Evolutionary conservation across 169 alveolate genomes (phyloP).

Genomic region (Eimeria necatrix): DNA sequence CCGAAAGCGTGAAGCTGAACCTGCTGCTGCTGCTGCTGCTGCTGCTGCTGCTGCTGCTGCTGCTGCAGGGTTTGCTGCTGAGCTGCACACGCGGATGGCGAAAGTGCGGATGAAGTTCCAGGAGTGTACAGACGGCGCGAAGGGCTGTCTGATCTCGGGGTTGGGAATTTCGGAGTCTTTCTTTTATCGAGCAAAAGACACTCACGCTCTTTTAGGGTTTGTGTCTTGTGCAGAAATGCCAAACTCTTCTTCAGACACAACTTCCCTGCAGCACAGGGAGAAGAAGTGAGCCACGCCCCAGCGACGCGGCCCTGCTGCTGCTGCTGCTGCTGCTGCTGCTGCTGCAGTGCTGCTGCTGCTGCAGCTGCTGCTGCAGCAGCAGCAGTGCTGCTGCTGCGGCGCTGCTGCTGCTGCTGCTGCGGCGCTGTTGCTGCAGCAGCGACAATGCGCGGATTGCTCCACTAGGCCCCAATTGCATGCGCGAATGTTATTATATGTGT

Average conservation of each 20-base stretch:
- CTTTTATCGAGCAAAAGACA: not conserved
- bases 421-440: not conserved
- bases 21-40: constrained; percentile 1
- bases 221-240: not conserved
- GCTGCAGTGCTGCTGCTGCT: not conserved
- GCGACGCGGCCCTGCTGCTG: no score
- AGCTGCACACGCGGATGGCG: no score
- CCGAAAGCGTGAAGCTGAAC: constrained; percentile 30
- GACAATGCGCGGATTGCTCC: no score
- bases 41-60: not conserved
- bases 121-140: not conserved
- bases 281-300: not conserved
- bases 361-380: no score
- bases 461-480: no score
- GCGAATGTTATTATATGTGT: no score
- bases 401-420: not conserved
- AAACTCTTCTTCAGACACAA: no score
- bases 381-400: not conserved
- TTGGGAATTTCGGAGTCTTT: not conserved
- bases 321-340: no score
- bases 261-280: no score
- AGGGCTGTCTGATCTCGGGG: not conserved
- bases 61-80: not conserved
- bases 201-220: not conserved
- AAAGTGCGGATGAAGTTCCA: not conserved